Evolutionary conservation across 352 stramenopile species (phyloP).

Genomic region (Phytophthora pinifolia): DNA sequence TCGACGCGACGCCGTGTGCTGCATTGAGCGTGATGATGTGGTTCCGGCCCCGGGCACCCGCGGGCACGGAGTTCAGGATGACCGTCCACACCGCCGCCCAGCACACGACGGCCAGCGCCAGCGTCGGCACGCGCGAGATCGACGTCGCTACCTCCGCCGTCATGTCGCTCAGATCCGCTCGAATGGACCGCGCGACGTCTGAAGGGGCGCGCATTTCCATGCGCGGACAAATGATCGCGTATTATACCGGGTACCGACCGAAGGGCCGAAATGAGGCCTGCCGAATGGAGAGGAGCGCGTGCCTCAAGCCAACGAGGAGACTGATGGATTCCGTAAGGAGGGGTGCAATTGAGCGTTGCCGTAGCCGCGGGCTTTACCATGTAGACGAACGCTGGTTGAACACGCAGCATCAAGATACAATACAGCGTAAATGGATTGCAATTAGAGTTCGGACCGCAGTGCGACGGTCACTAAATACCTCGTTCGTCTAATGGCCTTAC

Average conservation of each 20-base stretch:
- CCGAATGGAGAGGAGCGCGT: too few species aligned
- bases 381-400: slow-evolving; percentile 2
- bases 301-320: slow-evolving; percentile 1
- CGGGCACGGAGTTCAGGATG: slow-evolving; percentile 43
- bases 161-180: not conserved
- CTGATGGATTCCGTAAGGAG: too few species aligned
- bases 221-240: not conserved
- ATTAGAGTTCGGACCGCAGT: too few species aligned
- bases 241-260: too few species aligned
- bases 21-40: slow-evolving; percentile 76
- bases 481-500: slow-evolving; percentile 26
- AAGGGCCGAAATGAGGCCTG: too few species aligned
- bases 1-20: slow-evolving; percentile 66
- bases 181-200: not conserved
- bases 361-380: too few species aligned
- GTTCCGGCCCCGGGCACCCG: slow-evolving; percentile 44
- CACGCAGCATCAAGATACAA: not conserved
- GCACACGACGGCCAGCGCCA: slow-evolving; percentile 33
- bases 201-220: not conserved
- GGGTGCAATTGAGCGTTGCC: too few species aligned
- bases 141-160: slow-evolving; percentile 3
- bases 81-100: slow-evolving; percentile 59
- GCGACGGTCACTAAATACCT: slow-evolving; percentile 19
- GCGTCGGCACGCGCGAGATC: slow-evolving; percentile 29
- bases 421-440: too few species aligned